Evolutionary conservation across 2,329 filamentous ascomycete species (phyloP).

Genomic region (Talaromyces atroroseus): DNA sequence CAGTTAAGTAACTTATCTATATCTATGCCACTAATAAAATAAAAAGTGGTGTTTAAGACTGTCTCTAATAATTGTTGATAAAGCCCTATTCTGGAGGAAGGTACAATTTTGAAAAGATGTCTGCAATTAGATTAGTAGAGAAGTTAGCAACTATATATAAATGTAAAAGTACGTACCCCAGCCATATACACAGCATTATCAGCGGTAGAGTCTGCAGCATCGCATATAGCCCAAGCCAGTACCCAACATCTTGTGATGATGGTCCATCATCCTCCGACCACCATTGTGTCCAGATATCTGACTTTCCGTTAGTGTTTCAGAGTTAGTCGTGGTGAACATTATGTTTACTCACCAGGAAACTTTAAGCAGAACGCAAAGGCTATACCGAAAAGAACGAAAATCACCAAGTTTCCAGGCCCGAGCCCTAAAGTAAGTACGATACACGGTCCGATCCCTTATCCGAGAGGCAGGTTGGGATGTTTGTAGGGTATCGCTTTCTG

Average conservation of each 20-base stretch:
- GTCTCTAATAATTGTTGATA: background rate
- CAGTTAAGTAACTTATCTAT: background rate
- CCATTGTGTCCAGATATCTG: conserved; percentile 5
- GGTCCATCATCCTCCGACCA: background rate
- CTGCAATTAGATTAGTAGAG: background rate
- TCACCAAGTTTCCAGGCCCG: background rate
- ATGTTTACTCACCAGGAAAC: background rate
- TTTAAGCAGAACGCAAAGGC: conserved; percentile 5
- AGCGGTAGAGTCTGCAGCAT: conserved; percentile 2
- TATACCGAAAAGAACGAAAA: background rate
- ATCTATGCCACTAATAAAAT: background rate
- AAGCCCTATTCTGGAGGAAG: background rate
- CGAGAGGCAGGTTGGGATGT: background rate
- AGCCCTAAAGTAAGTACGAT: conserved; percentile 1
- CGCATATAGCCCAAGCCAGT: conserved; percentile 2
- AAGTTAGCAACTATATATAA: background rate
- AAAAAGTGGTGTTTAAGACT: background rate
- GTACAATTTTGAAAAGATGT: background rate
- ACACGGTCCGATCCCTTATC: background rate
- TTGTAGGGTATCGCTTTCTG: background rate
- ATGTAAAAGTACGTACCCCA: background rate
- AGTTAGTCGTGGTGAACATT: background rate
- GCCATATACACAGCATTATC: conserved; percentile 1
- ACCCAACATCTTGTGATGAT: background rate
- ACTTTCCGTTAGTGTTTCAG: background rate